Evolutionary conservation across 805 yeast species (phyloP), one percentile per base, ranked within the genome.

Genomic region (Candida pseudofarinosa): DNA sequence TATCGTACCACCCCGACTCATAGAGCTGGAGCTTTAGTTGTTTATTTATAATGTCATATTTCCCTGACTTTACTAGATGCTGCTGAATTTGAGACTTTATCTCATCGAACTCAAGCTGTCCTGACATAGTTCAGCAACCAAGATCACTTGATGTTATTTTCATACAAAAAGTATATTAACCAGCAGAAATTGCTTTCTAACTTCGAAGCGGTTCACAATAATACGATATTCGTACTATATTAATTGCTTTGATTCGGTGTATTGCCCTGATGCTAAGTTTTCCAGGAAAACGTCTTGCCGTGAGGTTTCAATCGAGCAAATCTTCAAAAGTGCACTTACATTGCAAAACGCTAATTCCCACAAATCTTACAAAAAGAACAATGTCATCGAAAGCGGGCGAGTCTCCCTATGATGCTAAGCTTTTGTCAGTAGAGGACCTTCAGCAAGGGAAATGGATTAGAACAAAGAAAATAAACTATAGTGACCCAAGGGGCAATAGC

Each of bases 1-100:
- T 74, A 52, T 88, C 95, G 46, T 79, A 80, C 97, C 97, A 90
- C 4, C 97, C 97, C 1, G 83, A 74, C 55, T 85, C 85, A 40
- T 80, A 74, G 8, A 90, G 73, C 54, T 77, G 79, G 42, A 81
- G 73, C 51, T 80, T 79, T 45, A 90, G 65, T 38, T 74, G 70
- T 40, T 77, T 75, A 39, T 84, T 81, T 42, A 88, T 83, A 72
- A 75, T 73, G 47, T 85, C 91, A 61, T 88, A 88, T 62, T 83
- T 85, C 0, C 96, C 97, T 20, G 88, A 77, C 23, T 81, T 75
- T 3, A 88, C 79, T 32, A 88, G 73, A 53, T 80, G 81, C 44
- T 79, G 79, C 52, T 85, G 88, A 36, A 88, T 83, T 53, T 81
- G 79, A 6, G 80, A 71, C 59, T 76, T 77, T 38, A 81, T 69